Base-by-base conservation (phyloP, 2,329 filamentous ascomycete species). In the Colletotrichum tropicale region DNA sequence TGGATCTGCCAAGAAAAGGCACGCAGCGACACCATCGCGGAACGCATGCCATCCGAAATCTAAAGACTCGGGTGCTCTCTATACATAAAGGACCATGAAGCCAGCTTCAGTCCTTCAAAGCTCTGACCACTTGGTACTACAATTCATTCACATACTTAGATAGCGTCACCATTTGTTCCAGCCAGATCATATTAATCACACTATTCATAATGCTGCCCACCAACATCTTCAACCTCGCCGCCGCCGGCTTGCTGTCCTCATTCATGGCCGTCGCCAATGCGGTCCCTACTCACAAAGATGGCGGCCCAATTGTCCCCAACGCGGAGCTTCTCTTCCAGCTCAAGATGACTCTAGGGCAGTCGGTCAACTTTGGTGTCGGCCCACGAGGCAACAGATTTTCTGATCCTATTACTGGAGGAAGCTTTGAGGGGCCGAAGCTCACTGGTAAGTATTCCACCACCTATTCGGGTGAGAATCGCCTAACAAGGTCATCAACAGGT, bases 391-490 rank as follows among this genome's bases (percentile, higher is more conserved):
- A 43, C 43, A 34, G 71, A 4, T 38, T 74, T 6, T 65, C 58
- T 24, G 26, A 60, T 0, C 71, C 67, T 0, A 71, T 74, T 4
- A 24, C 30, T 1, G 71, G 71, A 2, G 71, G 67, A 2, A 32
- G 34, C 0, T 66, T 74, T 1, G 38, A 34, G 5, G 60, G 71
- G 48, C 48, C 60, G 3, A 60, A 32, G 48, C 26, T 70, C 12
- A 55, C 26, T 28, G 60, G 48, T 66, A 30, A 18, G 67, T 13
- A 3, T 9, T 13, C 1, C 2, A 6, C 1, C 24, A 32, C 30
- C 3, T 55, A 5, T 8, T 1, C 0, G 1, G 10, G 2, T 34
- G 0, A 8, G 1, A 18, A 21, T 7, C 10, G 12, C 0, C 58
- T 61, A 3, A 55, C 0, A 32, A 21, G 24, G 8, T 26, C 5